Base-by-base conservation (phyloP, 768 basidiomycete genomes). In the Serpula lacrymans region DNA sequence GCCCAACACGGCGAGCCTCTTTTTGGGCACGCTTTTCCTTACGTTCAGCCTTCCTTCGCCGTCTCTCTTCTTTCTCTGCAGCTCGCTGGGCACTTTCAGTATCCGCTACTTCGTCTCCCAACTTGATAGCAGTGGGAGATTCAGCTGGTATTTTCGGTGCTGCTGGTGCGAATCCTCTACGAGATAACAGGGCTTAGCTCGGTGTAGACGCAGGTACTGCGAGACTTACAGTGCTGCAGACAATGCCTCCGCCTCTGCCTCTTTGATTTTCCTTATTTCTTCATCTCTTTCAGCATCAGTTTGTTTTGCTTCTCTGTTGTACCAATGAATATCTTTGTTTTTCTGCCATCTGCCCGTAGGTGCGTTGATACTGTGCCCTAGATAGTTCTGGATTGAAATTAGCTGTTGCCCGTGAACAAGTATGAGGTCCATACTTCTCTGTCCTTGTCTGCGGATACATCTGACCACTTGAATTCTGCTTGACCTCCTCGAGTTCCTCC, bases 321-420 rank as follows among this genome's bases (percentile, higher is more conserved):
- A 98, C 94, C 94, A 98, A 54, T 95, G 93, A 12, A 98, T 68
- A 54, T 98, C 94, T 60, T 94, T 92, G 69, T 92, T 91, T 67
- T 94, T 94, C 66, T 96, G 94, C 94, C 94, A 98, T 34, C 94
- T 73, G 2, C 94, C 94, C 1, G 89, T 89, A 0, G 94, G 94
- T 2, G 94, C 94, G 55, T 94, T 94, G 66, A 96, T 79, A 39
- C 88, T 88, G 59, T 95, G 90, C 4, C 94, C 94, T 3, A 98
- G 80, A 62, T 98, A 98, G 65, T 96, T 84, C 85, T 97, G 55
- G 22, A 47, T 33, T 39, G 32, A 32, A 34, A 43, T n/a, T 34
- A 42, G 23, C 21, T 17, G 36, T 40, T 9, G 13, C 14, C 9
- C 14, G 42, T 9, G 13, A 34, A n/a, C 5, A 31, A 11, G 14